A percentile compares a stretch with the other conserved stretches of the same genome.
Evolutionary conservation across 192 early-diverging fungal genomes (phyloP).

Genomic region (Radiomyces spectabilis): DNA sequence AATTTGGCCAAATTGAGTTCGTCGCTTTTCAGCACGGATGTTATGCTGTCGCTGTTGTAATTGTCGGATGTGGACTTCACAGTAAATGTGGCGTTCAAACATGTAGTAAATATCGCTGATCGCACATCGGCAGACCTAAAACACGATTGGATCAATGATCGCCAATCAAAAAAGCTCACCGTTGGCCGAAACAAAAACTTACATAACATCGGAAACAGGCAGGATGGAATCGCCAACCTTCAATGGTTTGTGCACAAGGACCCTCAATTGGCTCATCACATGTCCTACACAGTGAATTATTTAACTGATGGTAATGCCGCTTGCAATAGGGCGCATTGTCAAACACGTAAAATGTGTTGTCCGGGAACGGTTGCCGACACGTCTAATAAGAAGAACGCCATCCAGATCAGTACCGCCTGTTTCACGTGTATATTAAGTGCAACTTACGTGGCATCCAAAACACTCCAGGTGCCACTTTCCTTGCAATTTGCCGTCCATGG

Average conservation of each 20-base stretch:
- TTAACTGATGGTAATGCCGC: slow-evolving; percentile 81
- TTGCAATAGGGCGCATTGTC: slow-evolving; percentile 78
- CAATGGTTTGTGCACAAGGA: slow-evolving; percentile 77
- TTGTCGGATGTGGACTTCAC: slow-evolving; percentile 62
- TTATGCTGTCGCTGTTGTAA: slow-evolving; percentile 53
- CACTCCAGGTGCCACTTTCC: slow-evolving; percentile 68
- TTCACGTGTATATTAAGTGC: background rate
- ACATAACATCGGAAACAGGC: slow-evolving; percentile 72
- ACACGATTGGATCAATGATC: background rate
- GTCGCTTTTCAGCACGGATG: slow-evolving; percentile 52
- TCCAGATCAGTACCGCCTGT: background rate
- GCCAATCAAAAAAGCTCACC: background rate
- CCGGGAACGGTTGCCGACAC: slow-evolving; percentile 62
- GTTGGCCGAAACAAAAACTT: slow-evolving; percentile 3
- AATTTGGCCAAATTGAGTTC: slow-evolving; percentile 41
- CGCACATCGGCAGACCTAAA: slow-evolving; percentile 40
- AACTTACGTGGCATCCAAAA: slow-evolving; percentile 54
- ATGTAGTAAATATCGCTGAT: slow-evolving; percentile 68
- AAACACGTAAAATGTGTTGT: slow-evolving; percentile 86
- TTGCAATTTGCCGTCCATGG: slow-evolving; percentile 59
- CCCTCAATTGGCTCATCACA: slow-evolving; percentile 81
- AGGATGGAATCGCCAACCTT: slow-evolving; percentile 82
- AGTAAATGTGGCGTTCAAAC: slow-evolving; percentile 58
- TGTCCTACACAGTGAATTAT: slow-evolving; percentile 73
- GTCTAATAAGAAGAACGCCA: slow-evolving; percentile 27